These are phyloP conservation scores for Filosporella fistucella DNA, from an alignment of 495 filamentous ascomycete species.

Conservation along the genomic window DNA sequence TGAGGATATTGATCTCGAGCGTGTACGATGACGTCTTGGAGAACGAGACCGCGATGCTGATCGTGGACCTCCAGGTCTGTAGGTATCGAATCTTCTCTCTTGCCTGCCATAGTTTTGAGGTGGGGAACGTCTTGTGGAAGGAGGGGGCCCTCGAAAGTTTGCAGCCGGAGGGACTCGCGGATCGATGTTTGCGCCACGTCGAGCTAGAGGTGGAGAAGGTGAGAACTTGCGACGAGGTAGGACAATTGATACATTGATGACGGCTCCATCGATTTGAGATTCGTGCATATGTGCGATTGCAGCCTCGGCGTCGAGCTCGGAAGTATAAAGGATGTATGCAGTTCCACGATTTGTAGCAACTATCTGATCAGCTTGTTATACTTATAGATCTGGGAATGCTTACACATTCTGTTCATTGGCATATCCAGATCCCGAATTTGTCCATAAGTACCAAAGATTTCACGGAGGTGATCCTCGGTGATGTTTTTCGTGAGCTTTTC, in stretches of 20 bases:
- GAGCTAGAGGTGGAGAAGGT: constrained; percentile 42
- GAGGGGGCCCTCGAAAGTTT: constrained; percentile 29
- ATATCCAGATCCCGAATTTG: constrained; percentile 81
- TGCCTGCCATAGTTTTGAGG: constrained; percentile 32
- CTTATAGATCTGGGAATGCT: constrained; percentile 20
- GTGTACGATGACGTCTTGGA: constrained; percentile 32
- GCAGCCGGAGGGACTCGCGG: constrained; percentile 30
- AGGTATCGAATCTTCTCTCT: constrained; percentile 44
- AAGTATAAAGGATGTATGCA: constrained; percentile 84
- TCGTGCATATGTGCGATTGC: constrained; percentile 99
- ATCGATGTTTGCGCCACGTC: constrained; percentile 43
- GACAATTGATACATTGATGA: constrained; percentile 90
- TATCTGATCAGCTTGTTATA: constrained; percentile 30
- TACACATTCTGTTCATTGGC: constrained; percentile 84
- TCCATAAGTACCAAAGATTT: constrained; percentile 91
- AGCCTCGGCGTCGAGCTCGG: constrained; percentile 73
- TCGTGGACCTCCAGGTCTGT: constrained; percentile 46
- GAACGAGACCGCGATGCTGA: constrained; percentile 45
- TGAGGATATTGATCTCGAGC: constrained; percentile 43
- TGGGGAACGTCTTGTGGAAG: constrained; percentile 34
- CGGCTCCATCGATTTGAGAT: constrained; percentile 84
- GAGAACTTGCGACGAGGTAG: constrained; percentile 71
- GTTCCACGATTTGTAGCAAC: constrained; percentile 89
- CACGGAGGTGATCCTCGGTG: constrained; percentile 77
- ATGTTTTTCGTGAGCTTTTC: constrained; percentile 97